phyloP scores from a whole-genome alignment of 495 filamentous ascomycete genomes.

The Hypoxylon intermedium region DNA sequence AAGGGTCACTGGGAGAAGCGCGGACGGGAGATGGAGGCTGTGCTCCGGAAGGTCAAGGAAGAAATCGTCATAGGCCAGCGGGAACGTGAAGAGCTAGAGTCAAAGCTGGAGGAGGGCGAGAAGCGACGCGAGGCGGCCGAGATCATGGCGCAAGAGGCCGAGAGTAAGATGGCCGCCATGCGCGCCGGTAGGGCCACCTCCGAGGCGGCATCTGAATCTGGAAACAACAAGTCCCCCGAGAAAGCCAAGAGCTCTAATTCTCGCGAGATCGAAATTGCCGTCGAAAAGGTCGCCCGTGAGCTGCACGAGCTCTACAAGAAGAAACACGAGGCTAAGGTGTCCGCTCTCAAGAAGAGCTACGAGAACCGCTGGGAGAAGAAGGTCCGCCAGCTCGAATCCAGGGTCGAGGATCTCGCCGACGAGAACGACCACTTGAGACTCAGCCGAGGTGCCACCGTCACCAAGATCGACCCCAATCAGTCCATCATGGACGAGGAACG shows the following conservation, averaged over 20 bases:
- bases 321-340: conserved; percentile 95
- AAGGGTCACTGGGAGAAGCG: conserved; percentile 83
- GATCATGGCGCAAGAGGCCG: conserved; percentile 71
- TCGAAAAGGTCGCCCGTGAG: conserved; percentile 89
- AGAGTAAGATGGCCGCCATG: conserved; percentile 74
- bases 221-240: conserved; percentile 35
- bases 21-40: conserved; percentile 81
- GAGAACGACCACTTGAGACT: conserved; percentile 76
- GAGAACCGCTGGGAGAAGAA: conserved; percentile 89
- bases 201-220: conserved; percentile 40
- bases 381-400: conserved; percentile 72
- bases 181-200: conserved; percentile 58
- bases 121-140: conserved; percentile 68
- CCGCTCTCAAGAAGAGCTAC: conserved; percentile 93
- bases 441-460: conserved; percentile 70
- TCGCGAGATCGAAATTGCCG: conserved; percentile 78
- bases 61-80: conserved; percentile 78
- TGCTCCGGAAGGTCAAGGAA: conserved; percentile 77
- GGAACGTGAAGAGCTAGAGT: conserved; percentile 75
- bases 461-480: conserved; percentile 60
- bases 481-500: conserved; percentile 55
- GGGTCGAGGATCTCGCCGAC: conserved; percentile 68
- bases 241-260: conserved; percentile 38
- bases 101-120: conserved; percentile 76
- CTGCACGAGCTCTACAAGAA: conserved; percentile 92